These are phyloP conservation scores for Exutisphaerella laricina DNA, from an alignment of 2,329 filamentous ascomycete genomes.

Conservation along the genomic window DNA sequence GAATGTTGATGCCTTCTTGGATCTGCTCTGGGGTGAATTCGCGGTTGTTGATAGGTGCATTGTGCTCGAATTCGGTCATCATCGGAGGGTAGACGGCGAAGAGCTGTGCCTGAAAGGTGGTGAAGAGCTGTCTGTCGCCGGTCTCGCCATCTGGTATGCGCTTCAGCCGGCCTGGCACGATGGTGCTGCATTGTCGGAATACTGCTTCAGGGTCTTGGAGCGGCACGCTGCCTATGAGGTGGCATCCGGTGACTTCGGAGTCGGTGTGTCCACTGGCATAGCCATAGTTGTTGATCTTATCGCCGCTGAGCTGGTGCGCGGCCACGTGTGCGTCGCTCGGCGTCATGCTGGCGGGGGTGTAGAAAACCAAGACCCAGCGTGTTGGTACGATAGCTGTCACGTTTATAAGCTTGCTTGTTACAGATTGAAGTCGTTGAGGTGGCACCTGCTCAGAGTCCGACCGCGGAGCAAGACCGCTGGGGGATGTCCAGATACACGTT, in stretches of 20 bases:
- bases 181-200: slow-evolving; percentile 29
- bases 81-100: slow-evolving; percentile 28
- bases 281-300: too few species aligned
- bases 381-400: slow-evolving; percentile 1
- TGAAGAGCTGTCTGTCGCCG: slow-evolving; percentile 32
- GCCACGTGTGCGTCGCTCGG: background rate
- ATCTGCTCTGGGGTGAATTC: slow-evolving; percentile 23
- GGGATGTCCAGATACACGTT: background rate
- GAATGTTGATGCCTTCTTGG: slow-evolving; percentile 20
- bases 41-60: slow-evolving; percentile 17
- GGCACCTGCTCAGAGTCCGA: background rate
- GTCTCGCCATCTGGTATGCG: slow-evolving; percentile 42
- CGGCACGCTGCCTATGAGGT: slow-evolving; percentile 38
- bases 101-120: slow-evolving; percentile 31
- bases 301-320: too few species aligned
- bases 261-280: too few species aligned
- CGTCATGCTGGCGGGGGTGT: slow-evolving; percentile 2
- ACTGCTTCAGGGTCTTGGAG: slow-evolving; percentile 32
- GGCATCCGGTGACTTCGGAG: slow-evolving; percentile 23
- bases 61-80: slow-evolving; percentile 22
- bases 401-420: background rate
- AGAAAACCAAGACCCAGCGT: background rate
- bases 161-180: slow-evolving; percentile 32
- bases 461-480: background rate
- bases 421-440: background rate